Base-by-base conservation (phyloP, 2,329 filamentous ascomycete genomes). In the Stemphylium vesicarium region DNA sequence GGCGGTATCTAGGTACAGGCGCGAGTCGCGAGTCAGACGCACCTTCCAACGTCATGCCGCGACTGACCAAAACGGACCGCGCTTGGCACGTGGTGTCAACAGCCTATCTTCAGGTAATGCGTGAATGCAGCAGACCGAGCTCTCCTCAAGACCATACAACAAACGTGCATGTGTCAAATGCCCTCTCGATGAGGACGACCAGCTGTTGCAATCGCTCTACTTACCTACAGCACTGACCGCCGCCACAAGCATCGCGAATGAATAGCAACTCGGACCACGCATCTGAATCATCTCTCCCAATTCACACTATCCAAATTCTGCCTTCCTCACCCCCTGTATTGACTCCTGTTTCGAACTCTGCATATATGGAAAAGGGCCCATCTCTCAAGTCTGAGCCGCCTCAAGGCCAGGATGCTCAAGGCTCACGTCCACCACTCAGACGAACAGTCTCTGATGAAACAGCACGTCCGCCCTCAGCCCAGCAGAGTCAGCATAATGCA, bases 401-500 rank as follows among this genome's bases (percentile, higher is more conserved):
- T 16, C 45, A 41, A n/a, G 45, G 46, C 6, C 59, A 63, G 35
- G 48, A 55, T 18, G 50, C 53, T 11, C 46, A 56, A 53, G n/a
- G 36, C 22, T 20, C 38, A 2, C 47, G 39, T 13, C 53, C 61
- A 37, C 15, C 52, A 13, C 44, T 49, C 29, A 57, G 38, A 24
- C 64, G 60, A 36, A 40, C 55, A 15, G 62, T 51, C 47, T 68
- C 67, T 8, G 60, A 58, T 20, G 67, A 67, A 1, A 70, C 66
- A 12, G 66, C 68, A 40, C 69, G 65, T 4, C 67, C 72, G 38
- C 56, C 61, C 0, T 72, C 69, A 37, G 68, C 57, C 20, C 70
- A 71, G 45, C 60, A 54, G 35, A 37, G 39, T 11, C 57, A 60
- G 26, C 44, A 60, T 15, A 50, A 56, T 20, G 22, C 41, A 24